phyloP scores from a whole-genome alignment of 2,329 filamentous ascomycete species.

The Botrytis byssoidea region DNA sequence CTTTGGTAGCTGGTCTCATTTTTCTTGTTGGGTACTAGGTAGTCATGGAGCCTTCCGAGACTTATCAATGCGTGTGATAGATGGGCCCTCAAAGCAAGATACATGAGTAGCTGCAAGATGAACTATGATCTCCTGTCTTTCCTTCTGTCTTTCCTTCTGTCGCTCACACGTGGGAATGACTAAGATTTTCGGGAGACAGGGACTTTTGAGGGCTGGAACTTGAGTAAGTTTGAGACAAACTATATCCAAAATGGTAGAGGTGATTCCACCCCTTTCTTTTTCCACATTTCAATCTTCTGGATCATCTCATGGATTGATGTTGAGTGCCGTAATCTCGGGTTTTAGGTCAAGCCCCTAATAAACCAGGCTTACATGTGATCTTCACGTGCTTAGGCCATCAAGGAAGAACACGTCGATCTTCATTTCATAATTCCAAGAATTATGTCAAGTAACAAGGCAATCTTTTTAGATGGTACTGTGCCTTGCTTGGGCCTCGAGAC shows the following conservation, averaged over 20 bases:
- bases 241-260: not conserved
- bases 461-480: not conserved
- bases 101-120: not conserved
- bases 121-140: slow-evolving; percentile 7
- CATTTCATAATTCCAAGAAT: slow-evolving; percentile 4
- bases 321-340: slow-evolving; percentile 5
- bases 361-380: not conserved
- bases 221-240: slow-evolving; percentile 13
- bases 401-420: slow-evolving; percentile 4
- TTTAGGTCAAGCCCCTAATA: not conserved
- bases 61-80: slow-evolving; percentile 7
- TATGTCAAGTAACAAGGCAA: not conserved
- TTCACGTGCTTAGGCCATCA: slow-evolving; percentile 1
- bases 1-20: slow-evolving; percentile 11
- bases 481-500: not conserved
- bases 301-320: slow-evolving; percentile 6
- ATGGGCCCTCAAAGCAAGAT: not conserved
- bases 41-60: slow-evolving; percentile 2
- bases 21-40: slow-evolving; percentile 7
- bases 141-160: slow-evolving; percentile 4
- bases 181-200: slow-evolving; percentile 3
- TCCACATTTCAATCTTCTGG: slow-evolving; percentile 1
- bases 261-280: slow-evolving; percentile 11
- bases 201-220: slow-evolving; percentile 10
- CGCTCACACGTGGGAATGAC: slow-evolving; percentile 21